These are phyloP conservation scores for Cladosporium cucumerinum DNA, from an alignment of 2,329 filamentous ascomycete species.

Conservation along the genomic window DNA sequence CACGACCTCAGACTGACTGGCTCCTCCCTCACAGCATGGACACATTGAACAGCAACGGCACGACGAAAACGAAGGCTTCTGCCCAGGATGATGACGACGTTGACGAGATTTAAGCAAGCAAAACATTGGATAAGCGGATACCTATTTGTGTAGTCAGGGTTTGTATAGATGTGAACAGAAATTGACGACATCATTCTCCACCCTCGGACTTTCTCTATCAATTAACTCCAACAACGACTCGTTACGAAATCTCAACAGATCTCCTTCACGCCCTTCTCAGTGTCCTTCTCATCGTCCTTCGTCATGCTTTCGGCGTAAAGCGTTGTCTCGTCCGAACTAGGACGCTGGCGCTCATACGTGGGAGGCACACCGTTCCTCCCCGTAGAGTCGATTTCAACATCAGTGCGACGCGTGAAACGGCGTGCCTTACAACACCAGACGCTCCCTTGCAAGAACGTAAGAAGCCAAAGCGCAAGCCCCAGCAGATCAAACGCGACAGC, in stretches of 20 bases:
- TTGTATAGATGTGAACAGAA: slow-evolving; percentile 7
- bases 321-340: not conserved
- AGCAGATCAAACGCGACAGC: slow-evolving; percentile 7
- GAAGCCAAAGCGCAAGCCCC: not conserved
- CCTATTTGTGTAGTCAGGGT: slow-evolving; percentile 12
- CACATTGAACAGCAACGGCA: slow-evolving; percentile 42
- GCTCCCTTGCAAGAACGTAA: not conserved
- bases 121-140: slow-evolving; percentile 10
- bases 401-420: not conserved
- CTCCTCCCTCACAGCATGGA: slow-evolving; percentile 34
- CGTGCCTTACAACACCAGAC: not conserved
- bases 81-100: slow-evolving; percentile 34
- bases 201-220: no score
- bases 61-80: slow-evolving; percentile 34
- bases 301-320: not conserved
- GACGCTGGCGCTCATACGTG: not conserved
- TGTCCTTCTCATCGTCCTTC: not conserved
- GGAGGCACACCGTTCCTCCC: not conserved
- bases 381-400: not conserved
- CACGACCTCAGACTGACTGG: not conserved
- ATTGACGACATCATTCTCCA: slow-evolving; percentile 1
- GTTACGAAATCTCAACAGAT: not conserved
- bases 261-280: not conserved
- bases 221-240: not conserved
- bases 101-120: slow-evolving; percentile 32